Evolutionary conservation across 257 asterid species (phyloP).

Genomic region (Cordia subcordata): DNA sequence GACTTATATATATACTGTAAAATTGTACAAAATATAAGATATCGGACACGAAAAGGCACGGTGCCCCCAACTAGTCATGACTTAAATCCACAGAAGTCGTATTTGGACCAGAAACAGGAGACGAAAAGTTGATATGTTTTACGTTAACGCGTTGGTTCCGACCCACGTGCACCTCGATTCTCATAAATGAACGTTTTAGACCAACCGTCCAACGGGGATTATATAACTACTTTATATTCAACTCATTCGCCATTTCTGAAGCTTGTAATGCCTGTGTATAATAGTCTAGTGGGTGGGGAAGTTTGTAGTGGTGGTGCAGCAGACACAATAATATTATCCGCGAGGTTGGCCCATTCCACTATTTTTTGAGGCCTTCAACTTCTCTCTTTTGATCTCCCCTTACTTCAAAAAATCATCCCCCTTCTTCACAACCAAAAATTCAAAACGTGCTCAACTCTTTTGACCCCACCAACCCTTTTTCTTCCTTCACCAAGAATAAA

Average conservation of each 20-base stretch:
- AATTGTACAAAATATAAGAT: too few relatives aligned
- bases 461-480: background rate
- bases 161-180: background rate
- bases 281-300: too few relatives aligned
- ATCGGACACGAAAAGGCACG: too few relatives aligned
- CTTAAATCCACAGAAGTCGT: too few relatives aligned
- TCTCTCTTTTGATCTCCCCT: background rate
- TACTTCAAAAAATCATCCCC: background rate
- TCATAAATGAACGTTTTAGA: background rate
- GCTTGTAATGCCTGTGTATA: too few relatives aligned
- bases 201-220: too few relatives aligned
- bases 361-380: background rate
- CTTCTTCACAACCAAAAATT: background rate
- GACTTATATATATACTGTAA: too few relatives aligned
- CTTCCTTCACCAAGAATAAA: background rate
- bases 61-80: too few relatives aligned
- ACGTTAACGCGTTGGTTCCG: background rate
- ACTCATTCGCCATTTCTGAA: background rate
- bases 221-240: background rate
- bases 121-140: too few relatives aligned
- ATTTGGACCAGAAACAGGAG: too few relatives aligned
- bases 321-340: background rate
- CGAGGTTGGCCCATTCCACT: background rate
- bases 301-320: background rate
- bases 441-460: background rate